Evolutionary conservation across 2,329 filamentous ascomycete species (phyloP).

Genomic region (Diaporthe citriasiana): DNA sequence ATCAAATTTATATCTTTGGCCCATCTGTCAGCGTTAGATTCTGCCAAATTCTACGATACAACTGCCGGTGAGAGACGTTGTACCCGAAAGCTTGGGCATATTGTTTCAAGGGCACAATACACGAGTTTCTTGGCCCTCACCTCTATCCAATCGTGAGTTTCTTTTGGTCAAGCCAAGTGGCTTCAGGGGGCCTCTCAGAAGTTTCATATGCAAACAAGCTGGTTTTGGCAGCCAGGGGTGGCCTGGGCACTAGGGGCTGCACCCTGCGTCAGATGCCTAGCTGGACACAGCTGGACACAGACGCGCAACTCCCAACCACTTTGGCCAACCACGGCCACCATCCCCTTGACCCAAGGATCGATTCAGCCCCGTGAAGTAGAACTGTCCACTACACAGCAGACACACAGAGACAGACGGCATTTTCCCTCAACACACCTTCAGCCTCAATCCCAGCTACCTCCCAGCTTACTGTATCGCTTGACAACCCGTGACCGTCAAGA

Average conservation of each 20-base stretch:
- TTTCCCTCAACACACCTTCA: neutral
- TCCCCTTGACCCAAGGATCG: neutral
- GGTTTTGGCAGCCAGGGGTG: conserved; percentile 34
- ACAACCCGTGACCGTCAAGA: conserved; percentile 56
- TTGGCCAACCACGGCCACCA: neutral
- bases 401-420: neutral
- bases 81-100: neutral
- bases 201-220: conserved; percentile 33
- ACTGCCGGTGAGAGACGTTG: neutral
- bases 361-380: conserved; percentile 9
- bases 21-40: no score
- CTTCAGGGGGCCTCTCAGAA: conserved; percentile 11
- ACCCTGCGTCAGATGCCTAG: conserved; percentile 12
- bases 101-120: conserved; percentile 3
- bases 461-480: neutral
- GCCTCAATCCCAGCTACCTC: neutral
- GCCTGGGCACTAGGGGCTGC: conserved; percentile 26
- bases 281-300: neutral
- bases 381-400: conserved; percentile 1
- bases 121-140: neutral
- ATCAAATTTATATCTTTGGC: neutral
- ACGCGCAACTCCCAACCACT: conserved; percentile 24
- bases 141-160: neutral
- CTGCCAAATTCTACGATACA: neutral
- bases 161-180: neutral